phyloP scores from a whole-genome alignment of 176 grass and related monocot species.

The Calamus simplicifolius region DNA sequence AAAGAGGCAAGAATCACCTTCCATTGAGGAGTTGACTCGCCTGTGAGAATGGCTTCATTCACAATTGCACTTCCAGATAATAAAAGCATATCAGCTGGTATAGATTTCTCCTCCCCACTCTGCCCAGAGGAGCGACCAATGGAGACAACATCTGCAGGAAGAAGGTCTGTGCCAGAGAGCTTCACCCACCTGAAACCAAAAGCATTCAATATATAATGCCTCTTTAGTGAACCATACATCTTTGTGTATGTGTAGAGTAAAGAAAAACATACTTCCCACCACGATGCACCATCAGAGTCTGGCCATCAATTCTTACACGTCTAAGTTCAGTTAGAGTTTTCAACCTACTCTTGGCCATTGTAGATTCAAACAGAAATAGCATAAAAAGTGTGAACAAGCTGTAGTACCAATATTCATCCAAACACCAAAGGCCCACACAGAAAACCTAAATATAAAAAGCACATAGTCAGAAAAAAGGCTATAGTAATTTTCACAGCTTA shows the following conservation, averaged over 20 bases:
- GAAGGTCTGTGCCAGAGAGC: too few relatives aligned
- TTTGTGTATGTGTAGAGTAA: too few relatives aligned
- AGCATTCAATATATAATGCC: too few relatives aligned
- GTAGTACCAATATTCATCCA: constrained; percentile 99
- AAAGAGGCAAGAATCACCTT: constrained; percentile 35
- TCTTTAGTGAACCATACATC: too few relatives aligned
- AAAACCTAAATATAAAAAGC: constrained; percentile 67
- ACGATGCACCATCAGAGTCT: constrained; percentile 70
- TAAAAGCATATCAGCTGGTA: constrained; percentile 94
- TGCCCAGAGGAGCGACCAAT: constrained; percentile 5
- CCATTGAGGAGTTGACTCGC: constrained; percentile 99
- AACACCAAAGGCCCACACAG: constrained; percentile 92
- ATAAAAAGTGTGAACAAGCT: constrained; percentile 98
- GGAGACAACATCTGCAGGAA: too few relatives aligned
- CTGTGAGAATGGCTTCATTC: constrained; percentile 98
- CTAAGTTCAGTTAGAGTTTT: constrained; percentile 95
- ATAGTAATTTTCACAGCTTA: too few relatives aligned
- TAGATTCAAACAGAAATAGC: constrained; percentile 98
- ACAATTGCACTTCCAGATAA: constrained; percentile 80
- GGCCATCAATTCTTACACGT: constrained; percentile 96
- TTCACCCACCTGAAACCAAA: too few relatives aligned
- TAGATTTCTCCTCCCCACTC: constrained; percentile 84
- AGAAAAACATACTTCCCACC: constrained; percentile 10
- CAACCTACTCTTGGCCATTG: constrained; percentile 96
- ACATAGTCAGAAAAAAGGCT: too few relatives aligned